These are phyloP conservation scores for Aspergillus calidoustus DNA, from an alignment of 2,329 filamentous ascomycete species.

Conservation along the genomic window DNA sequence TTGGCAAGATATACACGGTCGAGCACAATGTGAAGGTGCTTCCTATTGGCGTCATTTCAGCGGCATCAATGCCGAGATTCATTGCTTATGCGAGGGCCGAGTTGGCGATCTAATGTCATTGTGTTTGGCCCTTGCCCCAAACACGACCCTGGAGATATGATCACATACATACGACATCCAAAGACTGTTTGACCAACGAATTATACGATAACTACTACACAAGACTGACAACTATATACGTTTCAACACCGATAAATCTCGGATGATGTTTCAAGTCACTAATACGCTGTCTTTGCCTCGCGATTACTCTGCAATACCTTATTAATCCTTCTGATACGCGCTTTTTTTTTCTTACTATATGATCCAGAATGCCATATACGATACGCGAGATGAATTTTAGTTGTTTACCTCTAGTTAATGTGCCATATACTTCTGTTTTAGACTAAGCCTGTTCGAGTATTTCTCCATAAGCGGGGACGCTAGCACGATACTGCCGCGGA, in stretches of 20 bases:
- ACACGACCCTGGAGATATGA: not conserved
- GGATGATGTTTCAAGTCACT: not conserved
- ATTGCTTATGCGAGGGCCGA: conserved; percentile 22
- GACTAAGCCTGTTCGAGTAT: conserved; percentile 3
- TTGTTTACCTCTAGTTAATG: not conserved
- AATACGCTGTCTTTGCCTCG: not conserved
- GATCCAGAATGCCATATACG: not conserved
- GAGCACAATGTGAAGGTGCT: conserved; percentile 50
- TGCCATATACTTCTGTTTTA: not conserved
- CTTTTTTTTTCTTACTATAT: not conserved
- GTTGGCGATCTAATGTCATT: not conserved
- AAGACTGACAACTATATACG: not conserved
- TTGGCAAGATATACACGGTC: conserved; percentile 46
- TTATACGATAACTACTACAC: not conserved
- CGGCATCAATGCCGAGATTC: conserved; percentile 30
- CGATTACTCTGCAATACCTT: not conserved
- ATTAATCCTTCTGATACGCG: not conserved
- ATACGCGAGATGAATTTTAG: not conserved
- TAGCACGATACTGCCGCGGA: conserved; percentile 30
- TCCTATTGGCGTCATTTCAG: conserved; percentile 41
- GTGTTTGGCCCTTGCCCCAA: not conserved
- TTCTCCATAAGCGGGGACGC: not conserved
- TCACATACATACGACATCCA: not conserved
- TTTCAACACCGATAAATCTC: not conserved
- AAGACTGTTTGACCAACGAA: not conserved